Percentiles rank a stretch among this genome's conserved stretches.
Conservation (phyloP, 352 stramenopile genomes). For the Phytopythium aichiense region DNA sequence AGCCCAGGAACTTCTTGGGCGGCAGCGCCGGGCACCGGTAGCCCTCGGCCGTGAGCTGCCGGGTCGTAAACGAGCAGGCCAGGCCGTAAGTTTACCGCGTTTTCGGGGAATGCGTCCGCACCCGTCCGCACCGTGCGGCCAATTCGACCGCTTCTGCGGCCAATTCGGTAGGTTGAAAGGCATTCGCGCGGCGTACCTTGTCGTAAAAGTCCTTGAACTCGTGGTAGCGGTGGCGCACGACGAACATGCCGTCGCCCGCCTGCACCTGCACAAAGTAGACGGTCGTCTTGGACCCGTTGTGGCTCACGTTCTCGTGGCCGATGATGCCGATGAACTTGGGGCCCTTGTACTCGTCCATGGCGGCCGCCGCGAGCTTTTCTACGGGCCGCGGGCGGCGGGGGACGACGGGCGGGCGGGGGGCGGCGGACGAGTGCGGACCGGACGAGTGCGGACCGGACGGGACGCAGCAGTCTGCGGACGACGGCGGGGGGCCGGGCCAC, state of each 20-base stretch:
- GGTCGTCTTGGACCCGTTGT: constrained; percentile 85
- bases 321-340: constrained; percentile 85
- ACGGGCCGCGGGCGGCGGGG: background rate
- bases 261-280: constrained; percentile 85
- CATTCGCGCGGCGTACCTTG: constrained; percentile 51
- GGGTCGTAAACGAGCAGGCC: constrained; percentile 50
- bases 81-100: background rate
- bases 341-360: constrained; percentile 35
- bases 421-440: background rate
- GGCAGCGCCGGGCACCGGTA: constrained; percentile 77
- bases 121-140: no score
- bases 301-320: constrained; percentile 82
- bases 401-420: background rate
- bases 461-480: background rate
- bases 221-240: constrained; percentile 83
- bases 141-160: no score
- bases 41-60: constrained; percentile 64
- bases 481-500: background rate
- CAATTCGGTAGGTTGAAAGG: no score
- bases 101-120: background rate
- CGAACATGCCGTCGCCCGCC: constrained; percentile 67
- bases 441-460: background rate
- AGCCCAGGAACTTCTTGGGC: constrained; percentile 87
- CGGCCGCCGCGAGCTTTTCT: constrained; percentile 20
- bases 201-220: constrained; percentile 88